A percentile compares a stretch with the other conserved stretches of the same genome.
phyloP scores from a whole-genome alignment of 257 asterid genomes.

The Scutellaria barbata region DNA sequence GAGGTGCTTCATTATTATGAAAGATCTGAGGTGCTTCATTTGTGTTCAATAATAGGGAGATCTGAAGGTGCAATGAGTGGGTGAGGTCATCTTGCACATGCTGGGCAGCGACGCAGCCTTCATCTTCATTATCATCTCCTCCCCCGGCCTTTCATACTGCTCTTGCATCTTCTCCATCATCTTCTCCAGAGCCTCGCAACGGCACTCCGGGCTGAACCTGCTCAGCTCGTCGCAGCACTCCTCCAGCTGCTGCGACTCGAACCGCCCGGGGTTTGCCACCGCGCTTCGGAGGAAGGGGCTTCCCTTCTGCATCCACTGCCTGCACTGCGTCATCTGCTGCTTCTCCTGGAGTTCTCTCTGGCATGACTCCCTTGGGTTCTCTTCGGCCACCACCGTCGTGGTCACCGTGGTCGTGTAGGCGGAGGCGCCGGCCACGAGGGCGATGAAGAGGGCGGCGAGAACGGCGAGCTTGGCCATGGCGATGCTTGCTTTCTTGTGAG shows the following conservation, averaged over 20 bases:
- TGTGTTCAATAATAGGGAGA: too few relatives aligned
- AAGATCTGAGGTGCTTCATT: too few relatives aligned
- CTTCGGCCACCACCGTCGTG: conserved; percentile 27
- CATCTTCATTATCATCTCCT: conserved; percentile 9
- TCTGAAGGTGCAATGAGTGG: conserved; percentile 13
- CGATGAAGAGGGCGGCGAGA: conserved; percentile 31
- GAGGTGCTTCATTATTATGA: too few relatives aligned
- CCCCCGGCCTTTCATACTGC: conserved; percentile 15
- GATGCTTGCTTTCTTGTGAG: too few relatives aligned
- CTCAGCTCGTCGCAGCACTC: conserved; percentile 33
- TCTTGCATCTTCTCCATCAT: conserved; percentile 23
- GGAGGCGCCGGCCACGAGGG: conserved; percentile 33
- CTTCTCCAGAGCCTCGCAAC: conserved; percentile 23
- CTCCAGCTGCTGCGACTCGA: conserved; percentile 2
- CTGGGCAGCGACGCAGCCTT: conserved; percentile 19
- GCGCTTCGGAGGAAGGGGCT: conserved; percentile 25
- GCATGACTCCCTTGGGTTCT: conserved; percentile 15
- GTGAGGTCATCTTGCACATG: conserved; percentile 14
- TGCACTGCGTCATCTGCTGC: conserved; percentile 19
- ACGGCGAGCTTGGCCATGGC: conserved; percentile 34
- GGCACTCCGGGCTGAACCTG: conserved; percentile 18
- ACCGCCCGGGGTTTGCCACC: conserved; percentile 1
- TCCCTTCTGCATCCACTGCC: conserved; percentile 5
- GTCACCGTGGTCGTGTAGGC: conserved; percentile 34
- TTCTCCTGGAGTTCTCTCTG: conserved; percentile 4